Evolutionary conservation across 73 alveolate species (phyloP), one percentile per base, ranked within the genome.

Genomic region (Uronychia binucleata): DNA sequence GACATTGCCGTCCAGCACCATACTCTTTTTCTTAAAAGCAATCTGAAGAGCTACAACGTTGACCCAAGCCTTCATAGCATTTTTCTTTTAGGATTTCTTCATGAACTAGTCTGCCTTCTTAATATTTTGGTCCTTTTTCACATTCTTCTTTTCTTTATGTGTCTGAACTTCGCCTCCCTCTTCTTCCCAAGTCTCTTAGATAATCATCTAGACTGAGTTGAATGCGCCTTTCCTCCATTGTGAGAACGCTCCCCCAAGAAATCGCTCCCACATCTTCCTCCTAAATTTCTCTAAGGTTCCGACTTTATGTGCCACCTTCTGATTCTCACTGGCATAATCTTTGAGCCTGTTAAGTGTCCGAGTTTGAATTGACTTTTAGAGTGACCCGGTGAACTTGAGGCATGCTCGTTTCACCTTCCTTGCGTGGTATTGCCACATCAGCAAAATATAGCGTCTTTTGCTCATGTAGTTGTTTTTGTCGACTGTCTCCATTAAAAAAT

Each of bases 181-280:
- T 30, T 76, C 59, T 28, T 85, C 79, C 33, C 46, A 58, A 26
- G 31, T 46, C 11, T 82, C 33, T 29, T 59, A 26, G 19, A 46
- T 30, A 1, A 1, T 14, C 5, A 14, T 32, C 27, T n/a, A 1
- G 32, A 84, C 85, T 1, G 19, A 26, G 28, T 31, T 1, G 58
- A 60, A 30, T 30, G 58, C 27, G 0, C 32, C 34, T 13, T 27
- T 46, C 77, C 81, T 85, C 91, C 91, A 85, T 28, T 77, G 28
- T 5, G 86, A 31, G 31, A 85, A 85, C 57, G 91, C 91, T 28
- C 77, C 77, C 28, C 91, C 91, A 31, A 78, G 46, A 1, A 78
- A 31, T 28, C 91, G 33, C 81, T 57, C 31, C 91, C 86, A 85
- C 75, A 77, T 74, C 57, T 77, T 77, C 77, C 28, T 26, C 30